phyloP scores from a whole-genome alignment of 1,284 basidiomycete genomes.

The Lignosus rhinocerotis region DNA sequence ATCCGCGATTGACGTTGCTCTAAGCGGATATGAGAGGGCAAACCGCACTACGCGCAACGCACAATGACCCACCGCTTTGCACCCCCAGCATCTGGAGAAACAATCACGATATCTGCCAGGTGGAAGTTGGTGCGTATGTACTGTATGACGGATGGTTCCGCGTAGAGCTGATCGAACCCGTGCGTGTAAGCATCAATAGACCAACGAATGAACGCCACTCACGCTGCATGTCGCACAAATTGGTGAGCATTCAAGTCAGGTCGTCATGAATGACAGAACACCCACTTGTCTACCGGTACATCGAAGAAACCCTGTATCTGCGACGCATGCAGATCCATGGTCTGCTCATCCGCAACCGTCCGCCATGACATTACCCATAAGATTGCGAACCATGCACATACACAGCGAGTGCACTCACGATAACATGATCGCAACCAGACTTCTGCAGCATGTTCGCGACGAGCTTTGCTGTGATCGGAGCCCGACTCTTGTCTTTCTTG shows the following conservation, averaged over 20 bases:
- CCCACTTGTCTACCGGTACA: slow-evolving; percentile 99
- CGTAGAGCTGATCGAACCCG: slow-evolving; percentile 72
- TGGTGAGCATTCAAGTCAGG: slow-evolving; percentile 22
- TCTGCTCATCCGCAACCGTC: slow-evolving; percentile 49
- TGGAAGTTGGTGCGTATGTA: slow-evolving; percentile 95
- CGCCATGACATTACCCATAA: not conserved
- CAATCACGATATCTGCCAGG: slow-evolving; percentile 89
- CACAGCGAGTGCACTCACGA: slow-evolving; percentile 59
- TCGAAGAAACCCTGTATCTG: slow-evolving; percentile 99
- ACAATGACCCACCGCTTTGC: slow-evolving; percentile 82
- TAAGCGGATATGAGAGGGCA: slow-evolving; percentile 34
- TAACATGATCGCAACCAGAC: slow-evolving; percentile 98
- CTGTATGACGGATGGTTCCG: slow-evolving; percentile 94
- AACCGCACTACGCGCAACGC: not conserved
- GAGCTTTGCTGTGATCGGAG: slow-evolving; percentile 98
- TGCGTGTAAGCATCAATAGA: slow-evolving; percentile 28
- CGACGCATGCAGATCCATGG: slow-evolving; percentile 98
- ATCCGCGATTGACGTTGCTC: slow-evolving; percentile 97
- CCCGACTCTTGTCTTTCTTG: slow-evolving; percentile 99
- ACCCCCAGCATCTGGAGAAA: slow-evolving; percentile 98
- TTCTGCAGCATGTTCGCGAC: slow-evolving; percentile 99
- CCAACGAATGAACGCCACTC: slow-evolving; percentile 36
- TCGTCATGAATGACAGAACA: slow-evolving; percentile 30
- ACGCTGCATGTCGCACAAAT: slow-evolving; percentile 41
- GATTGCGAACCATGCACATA: slow-evolving; percentile 2